phyloP scores from a whole-genome alignment of 2,329 filamentous ascomycete genomes.

The Sporothrix euskadiensis region DNA sequence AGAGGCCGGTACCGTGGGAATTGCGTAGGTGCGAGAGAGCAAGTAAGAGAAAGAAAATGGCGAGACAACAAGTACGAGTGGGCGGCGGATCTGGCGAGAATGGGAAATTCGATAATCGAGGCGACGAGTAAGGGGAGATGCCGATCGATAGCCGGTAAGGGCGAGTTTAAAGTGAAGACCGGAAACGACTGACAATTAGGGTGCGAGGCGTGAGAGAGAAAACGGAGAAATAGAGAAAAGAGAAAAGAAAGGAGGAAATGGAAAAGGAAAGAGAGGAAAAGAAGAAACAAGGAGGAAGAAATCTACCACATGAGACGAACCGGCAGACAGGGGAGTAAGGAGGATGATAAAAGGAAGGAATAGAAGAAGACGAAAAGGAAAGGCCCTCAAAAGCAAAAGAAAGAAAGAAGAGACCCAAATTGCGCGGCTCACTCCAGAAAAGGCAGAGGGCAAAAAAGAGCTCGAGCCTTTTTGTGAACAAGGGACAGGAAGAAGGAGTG shows the following conservation, averaged over 20 bases:
- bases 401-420: background rate
- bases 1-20: background rate
- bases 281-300: slow-evolving; percentile 13
- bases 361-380: background rate
- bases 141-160: slow-evolving; percentile 3
- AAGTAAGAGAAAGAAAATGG: background rate
- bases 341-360: background rate
- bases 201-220: background rate
- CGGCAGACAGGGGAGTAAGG: slow-evolving; percentile 1
- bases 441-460: slow-evolving; percentile 6
- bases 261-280: background rate
- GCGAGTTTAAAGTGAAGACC: background rate
- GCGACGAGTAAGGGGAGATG: slow-evolving; percentile 10
- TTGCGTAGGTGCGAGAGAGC: background rate
- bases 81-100: background rate
- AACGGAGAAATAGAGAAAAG: background rate
- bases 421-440: background rate
- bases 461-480: slow-evolving; percentile 19
- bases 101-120: slow-evolving; percentile 3
- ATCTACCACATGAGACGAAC: slow-evolving; percentile 23
- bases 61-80: slow-evolving; percentile 7
- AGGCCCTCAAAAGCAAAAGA: background rate
- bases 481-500: background rate
- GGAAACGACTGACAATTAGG: slow-evolving; percentile 5
- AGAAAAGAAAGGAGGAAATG: background rate